These are phyloP conservation scores for Boletus rufocinnamomeus DNA, from an alignment of 768 basidiomycete species.

Conservation along the genomic window DNA sequence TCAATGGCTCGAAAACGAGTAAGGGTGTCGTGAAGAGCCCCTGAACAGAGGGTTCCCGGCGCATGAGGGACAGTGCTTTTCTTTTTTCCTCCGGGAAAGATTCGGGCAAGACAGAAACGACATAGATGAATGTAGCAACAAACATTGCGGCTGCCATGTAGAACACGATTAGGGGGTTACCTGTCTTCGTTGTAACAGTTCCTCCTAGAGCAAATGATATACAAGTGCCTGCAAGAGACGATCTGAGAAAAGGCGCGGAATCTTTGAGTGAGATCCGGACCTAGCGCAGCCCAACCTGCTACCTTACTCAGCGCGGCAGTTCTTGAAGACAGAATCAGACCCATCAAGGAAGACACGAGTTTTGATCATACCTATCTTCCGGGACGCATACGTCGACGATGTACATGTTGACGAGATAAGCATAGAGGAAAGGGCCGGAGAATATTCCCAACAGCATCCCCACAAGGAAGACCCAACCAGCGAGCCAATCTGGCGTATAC, in stretches of 20 bases:
- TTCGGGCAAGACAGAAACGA: constrained; percentile 31
- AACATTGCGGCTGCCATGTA: constrained; percentile 20
- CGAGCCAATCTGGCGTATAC: constrained; percentile 14
- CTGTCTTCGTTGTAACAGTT: constrained; percentile 29
- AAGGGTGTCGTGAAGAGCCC: neutral
- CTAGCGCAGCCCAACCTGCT: constrained; percentile 33
- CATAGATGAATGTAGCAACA: constrained; percentile 22
- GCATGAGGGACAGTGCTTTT: constrained; percentile 15
- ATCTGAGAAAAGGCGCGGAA: neutral
- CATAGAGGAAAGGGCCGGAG: constrained; percentile 21
- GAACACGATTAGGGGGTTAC: constrained; percentile 27
- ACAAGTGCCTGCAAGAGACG: constrained; percentile 20
- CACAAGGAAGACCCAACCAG: constrained; percentile 19
- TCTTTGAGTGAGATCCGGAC: constrained; percentile 10
- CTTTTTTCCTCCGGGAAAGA: constrained; percentile 31
- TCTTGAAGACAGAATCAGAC: constrained; percentile 21
- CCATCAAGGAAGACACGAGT: neutral
- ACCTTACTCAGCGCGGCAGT: constrained; percentile 29
- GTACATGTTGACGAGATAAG: constrained; percentile 26
- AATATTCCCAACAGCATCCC: constrained; percentile 22
- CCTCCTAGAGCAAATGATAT: constrained; percentile 34
- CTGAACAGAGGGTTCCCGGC: neutral
- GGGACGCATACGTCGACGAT: constrained; percentile 29
- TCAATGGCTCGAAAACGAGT: constrained; percentile 28
- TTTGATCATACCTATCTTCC: constrained; percentile 26